Evolutionary conservation across 73 alveolate genomes (phyloP), one percentile per base, ranked within the genome.

Genomic region (Durusdinium trenchii): DNA sequence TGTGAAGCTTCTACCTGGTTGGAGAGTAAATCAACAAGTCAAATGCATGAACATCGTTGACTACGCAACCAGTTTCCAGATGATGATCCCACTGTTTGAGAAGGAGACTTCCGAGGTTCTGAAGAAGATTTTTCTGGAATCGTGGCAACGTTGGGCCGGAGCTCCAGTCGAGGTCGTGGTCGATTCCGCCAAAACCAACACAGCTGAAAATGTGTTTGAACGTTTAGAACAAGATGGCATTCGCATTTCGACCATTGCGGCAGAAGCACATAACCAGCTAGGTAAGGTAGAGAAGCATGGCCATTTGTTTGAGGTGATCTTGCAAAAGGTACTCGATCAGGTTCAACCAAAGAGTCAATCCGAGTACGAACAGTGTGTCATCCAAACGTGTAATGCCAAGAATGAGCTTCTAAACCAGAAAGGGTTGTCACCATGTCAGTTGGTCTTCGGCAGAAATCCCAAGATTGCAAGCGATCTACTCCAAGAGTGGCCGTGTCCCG

Each of bases 11-110:
- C n/a, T n/a, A n/a, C n/a, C n/a, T n/a, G n/a, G n/a, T n/a, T n/a
- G n/a, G n/a, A n/a, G n/a, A n/a, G n/a, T n/a, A n/a, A n/a, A n/a
- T n/a, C n/a, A n/a, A n/a, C n/a, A n/a, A 51, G 3, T 73, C 16
- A 47, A 47, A 7, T 73, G 85, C 85, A 47, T 18, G 16, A 73
- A 73, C 85, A 73, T 73, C 48, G 85, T 73, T n/a, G 85, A 73
- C 51, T 73, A 73, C 35, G 57, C 52, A 51, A 73, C 52, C 42
- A 40, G 52, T 3, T 73, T 16, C 42, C 85, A 73, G 30, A 47
- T 40, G 52, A 36, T 73, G 50, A 51, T 73, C 35, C 85, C 85
- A 1, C 50, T 73, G 52, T 35, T 51, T 16, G 48, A 35, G 52
- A 47, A 51, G 36, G 85, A 73, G 52, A 73, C 85, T 16, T 47